Base-by-base conservation (phyloP, 78 protist species). In the Pelomyxa schiedti region DNA sequence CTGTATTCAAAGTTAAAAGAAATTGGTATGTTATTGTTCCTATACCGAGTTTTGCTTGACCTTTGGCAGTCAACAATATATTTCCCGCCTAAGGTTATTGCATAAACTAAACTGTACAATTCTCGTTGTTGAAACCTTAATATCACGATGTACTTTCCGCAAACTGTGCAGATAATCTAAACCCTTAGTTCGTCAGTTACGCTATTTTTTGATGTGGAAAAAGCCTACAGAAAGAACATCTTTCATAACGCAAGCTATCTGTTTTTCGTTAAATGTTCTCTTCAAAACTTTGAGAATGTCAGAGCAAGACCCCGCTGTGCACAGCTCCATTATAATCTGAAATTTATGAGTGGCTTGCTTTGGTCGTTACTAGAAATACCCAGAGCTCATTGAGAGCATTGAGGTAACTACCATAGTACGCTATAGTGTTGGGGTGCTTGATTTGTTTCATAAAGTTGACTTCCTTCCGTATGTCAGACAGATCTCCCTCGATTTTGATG, bases 11-110 rank as follows among this genome's bases (percentile, higher is more conserved):
- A 39, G 6, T 6, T 6, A 36, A 4, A 36, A 65, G 29, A 4
- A 65, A 36, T 4, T 65, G 6, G 4, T 36, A 4, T 22, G 28
- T 65, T 32, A 6, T 30, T 5, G 28, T 6, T 5, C n/a, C 29
- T 58, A 8, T 37, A 71, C 66, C 90, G 4, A 94, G 76, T 74
- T 88, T 91, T 32, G 83, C 80, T 1, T 4, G 64, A 5, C 95
- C 95, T 2, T 26, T 22, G 6, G 9, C 65, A 8, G 78, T 1
- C 35, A 94, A 78, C 16, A 94, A 88, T 9, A 94, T n/a, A 69
- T 94, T 94, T 43, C 92, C 98, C 1, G 88, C 94, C 76, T 47
- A 24, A 16, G 16, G 58, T 16, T 16, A 47, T 16, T 47, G 58
- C 58, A 47, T 16, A 16, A 24, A 16, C 58, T 16, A 16, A 16